Percentiles rank a stretch among this genome's conserved stretches.
phyloP scores from a whole-genome alignment of 169 alveolate species.

The Plasmodium ovale region DNA sequence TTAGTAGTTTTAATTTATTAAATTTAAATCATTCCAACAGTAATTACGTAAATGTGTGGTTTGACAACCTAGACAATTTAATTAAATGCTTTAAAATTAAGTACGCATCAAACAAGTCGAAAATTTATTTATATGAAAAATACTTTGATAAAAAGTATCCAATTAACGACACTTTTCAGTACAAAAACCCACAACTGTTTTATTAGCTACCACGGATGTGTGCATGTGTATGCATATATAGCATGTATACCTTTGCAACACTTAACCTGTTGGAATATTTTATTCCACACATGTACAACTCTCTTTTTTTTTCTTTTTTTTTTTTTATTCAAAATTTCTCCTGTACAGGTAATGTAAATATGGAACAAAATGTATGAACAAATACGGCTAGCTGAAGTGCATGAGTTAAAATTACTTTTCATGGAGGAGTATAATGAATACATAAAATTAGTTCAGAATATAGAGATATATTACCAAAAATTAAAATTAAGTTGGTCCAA shows the following conservation, averaged over 20 bases:
- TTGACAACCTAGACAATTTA: slow-evolving; percentile 59
- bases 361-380: slow-evolving; percentile 18
- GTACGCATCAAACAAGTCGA: slow-evolving; percentile 65
- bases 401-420: slow-evolving; percentile 38
- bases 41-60: slow-evolving; percentile 67
- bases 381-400: slow-evolving; percentile 14
- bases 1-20: slow-evolving; percentile 65
- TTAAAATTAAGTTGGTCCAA: slow-evolving; percentile 52
- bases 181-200: slow-evolving; percentile 50
- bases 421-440: slow-evolving; percentile 65
- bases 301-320: background rate
- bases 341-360: slow-evolving; percentile 1
- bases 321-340: background rate
- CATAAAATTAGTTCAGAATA: slow-evolving; percentile 19
- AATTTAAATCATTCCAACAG: slow-evolving; percentile 58
- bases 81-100: slow-evolving; percentile 67
- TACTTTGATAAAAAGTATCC: slow-evolving; percentile 55
- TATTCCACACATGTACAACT: background rate
- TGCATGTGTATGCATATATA: background rate
- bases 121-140: slow-evolving; percentile 53
- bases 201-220: background rate
- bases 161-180: slow-evolving; percentile 33
- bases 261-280: background rate
- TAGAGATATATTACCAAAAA: slow-evolving; percentile 35
- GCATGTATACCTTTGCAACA: background rate